Evolutionary conservation across 495 filamentous ascomycete genomes (phyloP).

Genomic region (Tetracladium marchalianum): DNA sequence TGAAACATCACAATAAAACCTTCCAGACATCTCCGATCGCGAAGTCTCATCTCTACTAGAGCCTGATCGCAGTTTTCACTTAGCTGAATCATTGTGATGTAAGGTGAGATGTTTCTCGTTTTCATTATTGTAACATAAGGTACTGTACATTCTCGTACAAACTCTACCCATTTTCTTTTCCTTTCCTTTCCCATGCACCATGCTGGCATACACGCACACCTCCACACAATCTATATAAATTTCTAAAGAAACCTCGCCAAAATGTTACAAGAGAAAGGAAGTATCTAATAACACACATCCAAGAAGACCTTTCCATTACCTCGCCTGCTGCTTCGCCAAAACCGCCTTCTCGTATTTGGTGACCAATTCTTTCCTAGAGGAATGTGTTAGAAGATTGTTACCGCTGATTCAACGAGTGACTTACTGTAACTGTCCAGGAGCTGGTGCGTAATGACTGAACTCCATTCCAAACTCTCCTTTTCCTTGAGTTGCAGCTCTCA

Average conservation of each 20-base stretch:
- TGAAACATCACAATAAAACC: too few species aligned
- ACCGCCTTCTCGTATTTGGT: conserved; percentile 74
- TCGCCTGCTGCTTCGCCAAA: conserved; percentile 14
- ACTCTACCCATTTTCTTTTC: conserved; percentile 2
- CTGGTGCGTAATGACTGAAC: conserved; percentile 87
- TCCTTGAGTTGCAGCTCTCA: conserved; percentile 91
- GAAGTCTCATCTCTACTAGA: too few species aligned
- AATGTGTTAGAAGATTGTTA: conserved; percentile 19
- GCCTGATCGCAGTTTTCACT: too few species aligned
- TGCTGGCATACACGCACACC: too few species aligned
- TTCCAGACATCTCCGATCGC: too few species aligned
- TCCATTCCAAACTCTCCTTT: conserved; percentile 99
- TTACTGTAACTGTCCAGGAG: conserved; percentile 83
- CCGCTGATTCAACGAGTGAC: conserved; percentile 25
- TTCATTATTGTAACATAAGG: conserved; percentile 1
- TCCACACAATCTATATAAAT: conserved; percentile 8
- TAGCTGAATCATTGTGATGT: too few species aligned
- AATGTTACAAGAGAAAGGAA: background rate
- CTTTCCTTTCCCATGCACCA: background rate
- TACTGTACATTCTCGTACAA: conserved; percentile 5
- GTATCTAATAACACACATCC: conserved; percentile 10
- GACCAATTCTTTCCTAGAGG: conserved; percentile 62
- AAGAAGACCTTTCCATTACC: too few species aligned
- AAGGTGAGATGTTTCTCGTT: conserved; percentile 14
- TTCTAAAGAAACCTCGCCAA: background rate